Evolutionary conservation across 2,329 filamentous ascomycete genomes (phyloP), one percentile per base, ranked within the genome.

Genomic region (Periconia macrospinosa): DNA sequence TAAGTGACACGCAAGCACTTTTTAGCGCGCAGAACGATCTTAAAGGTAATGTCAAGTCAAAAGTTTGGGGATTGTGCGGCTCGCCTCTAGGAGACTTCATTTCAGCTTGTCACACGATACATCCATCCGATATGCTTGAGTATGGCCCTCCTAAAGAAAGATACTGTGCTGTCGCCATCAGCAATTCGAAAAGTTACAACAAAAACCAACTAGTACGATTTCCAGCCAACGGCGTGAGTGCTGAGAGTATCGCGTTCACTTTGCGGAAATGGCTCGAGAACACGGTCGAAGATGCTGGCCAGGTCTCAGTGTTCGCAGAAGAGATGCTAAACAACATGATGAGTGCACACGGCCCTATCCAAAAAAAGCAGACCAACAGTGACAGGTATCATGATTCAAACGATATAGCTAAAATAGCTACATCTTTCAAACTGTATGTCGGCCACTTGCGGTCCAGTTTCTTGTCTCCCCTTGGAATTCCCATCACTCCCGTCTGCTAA

Each of bases 61-160:
- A 79, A 55, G 74, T 79, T 8, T 85, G 82, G 79, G 84, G 84
- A 2, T 69, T 85, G 6, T 75, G 78, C 11, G 50, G 61, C 2
- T 78, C 78, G 15, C 79, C 80, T 17, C 63, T 79, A 17, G 75
- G 77, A 19, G 78, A 79, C 30, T 76, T 78, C 20, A 66, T 79
- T 14, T 82, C 80, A 6, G 74, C 75, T 3, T 81, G 78, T 51
- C 73, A 79, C 45, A 81, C 79, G 2, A 60, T 82, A 27, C 82
- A 86, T 62, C 83, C 83, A 0, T 81, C 77, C 3, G 79, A 85
- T 62, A 80, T 82, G 71, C 71, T 85, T 14, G 81, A 86, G 55
- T 86, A 86, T 61, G 76, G 76, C 1, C 80, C 80, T 7, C 67
- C 75, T 8, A 74, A 77, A 3, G 76, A 79, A 23, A 77, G 82